These are phyloP conservation scores for Leptodermis oblonga DNA, from an alignment of 257 asterid species.

Conservation along the genomic window DNA sequence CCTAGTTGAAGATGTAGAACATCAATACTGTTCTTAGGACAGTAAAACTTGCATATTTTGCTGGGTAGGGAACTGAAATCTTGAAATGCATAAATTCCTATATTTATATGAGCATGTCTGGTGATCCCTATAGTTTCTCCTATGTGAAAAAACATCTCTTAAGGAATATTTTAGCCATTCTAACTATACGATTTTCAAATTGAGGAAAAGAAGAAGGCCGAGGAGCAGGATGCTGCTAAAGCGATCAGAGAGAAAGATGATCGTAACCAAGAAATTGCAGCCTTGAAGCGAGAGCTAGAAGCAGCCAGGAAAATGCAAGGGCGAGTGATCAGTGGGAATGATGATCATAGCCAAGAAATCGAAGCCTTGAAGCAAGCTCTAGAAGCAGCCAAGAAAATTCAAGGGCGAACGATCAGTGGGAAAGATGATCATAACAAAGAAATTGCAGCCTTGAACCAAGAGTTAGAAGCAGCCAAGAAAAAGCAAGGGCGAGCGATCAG, in stretches of 20 bases:
- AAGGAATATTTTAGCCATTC: neutral
- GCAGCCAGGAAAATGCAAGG: conserved; percentile 9
- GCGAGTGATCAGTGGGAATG: too few species aligned
- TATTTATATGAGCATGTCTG: neutral
- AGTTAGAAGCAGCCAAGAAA: neutral
- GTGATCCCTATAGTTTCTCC: neutral
- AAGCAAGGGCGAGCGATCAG: too few species aligned
- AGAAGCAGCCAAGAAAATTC: conserved; percentile 36
- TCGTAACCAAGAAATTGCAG: conserved; percentile 18
- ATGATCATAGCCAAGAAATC: too few species aligned
- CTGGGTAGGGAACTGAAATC: neutral
- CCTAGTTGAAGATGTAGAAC: neutral
- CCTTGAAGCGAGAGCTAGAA: conserved; percentile 36
- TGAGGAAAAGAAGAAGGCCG: conserved; percentile 26
- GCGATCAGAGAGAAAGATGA: conserved; percentile 48
- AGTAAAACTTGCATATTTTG: neutral
- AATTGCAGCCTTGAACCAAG: neutral
- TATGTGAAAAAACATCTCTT: neutral
- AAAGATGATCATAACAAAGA: too few species aligned
- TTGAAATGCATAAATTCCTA: neutral
- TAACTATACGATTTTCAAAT: neutral
- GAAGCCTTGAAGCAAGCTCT: conserved; percentile 40
- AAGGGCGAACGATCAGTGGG: too few species aligned
- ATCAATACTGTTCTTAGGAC: neutral
- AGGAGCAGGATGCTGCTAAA: conserved; percentile 38